These are phyloP conservation scores for Polyporus arcularius DNA, from an alignment of 768 basidiomycete species.

Conservation along the genomic window DNA sequence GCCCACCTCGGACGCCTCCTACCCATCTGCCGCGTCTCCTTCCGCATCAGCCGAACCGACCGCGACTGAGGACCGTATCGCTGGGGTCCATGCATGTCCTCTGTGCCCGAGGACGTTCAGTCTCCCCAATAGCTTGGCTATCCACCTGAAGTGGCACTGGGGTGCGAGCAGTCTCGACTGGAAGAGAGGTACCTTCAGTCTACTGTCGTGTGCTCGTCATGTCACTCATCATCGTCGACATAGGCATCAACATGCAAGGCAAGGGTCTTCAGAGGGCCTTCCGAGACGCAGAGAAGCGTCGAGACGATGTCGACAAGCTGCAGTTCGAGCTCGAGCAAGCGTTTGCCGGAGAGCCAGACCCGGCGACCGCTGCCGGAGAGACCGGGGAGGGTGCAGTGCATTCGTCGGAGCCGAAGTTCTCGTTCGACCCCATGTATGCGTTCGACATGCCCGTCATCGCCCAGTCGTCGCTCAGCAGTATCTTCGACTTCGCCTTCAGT, in stretches of 20 bases:
- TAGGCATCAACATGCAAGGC: slow-evolving; percentile 13
- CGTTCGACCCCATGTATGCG: neutral
- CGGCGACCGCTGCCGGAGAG: too few species aligned
- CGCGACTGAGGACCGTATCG: neutral
- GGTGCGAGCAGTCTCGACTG: slow-evolving; percentile 16
- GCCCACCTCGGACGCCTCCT: neutral
- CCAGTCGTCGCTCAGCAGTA: neutral
- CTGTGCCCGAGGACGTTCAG: slow-evolving; percentile 19
- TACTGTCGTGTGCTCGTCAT: too few species aligned
- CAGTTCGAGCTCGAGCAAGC: neutral
- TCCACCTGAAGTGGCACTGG: slow-evolving; percentile 26
- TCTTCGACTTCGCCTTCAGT: slow-evolving; percentile 5
- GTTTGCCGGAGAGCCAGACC: neutral
- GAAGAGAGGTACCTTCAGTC: slow-evolving; percentile 12
- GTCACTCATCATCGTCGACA: too few species aligned
- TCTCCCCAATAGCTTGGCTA: slow-evolving; percentile 17
- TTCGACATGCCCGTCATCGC: slow-evolving; percentile 16
- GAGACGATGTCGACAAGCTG: slow-evolving; percentile 1
- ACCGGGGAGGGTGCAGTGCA: too few species aligned
- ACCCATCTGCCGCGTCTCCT: neutral
- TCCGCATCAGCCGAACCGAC: neutral
- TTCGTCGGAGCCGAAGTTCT: too few species aligned
- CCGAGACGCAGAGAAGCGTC: slow-evolving; percentile 8
- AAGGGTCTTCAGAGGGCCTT: slow-evolving; percentile 12
- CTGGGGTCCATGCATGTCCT: slow-evolving; percentile 10